Conservation (phyloP, 257 asterid genomes). For the Solanum sejunctum region DNA sequence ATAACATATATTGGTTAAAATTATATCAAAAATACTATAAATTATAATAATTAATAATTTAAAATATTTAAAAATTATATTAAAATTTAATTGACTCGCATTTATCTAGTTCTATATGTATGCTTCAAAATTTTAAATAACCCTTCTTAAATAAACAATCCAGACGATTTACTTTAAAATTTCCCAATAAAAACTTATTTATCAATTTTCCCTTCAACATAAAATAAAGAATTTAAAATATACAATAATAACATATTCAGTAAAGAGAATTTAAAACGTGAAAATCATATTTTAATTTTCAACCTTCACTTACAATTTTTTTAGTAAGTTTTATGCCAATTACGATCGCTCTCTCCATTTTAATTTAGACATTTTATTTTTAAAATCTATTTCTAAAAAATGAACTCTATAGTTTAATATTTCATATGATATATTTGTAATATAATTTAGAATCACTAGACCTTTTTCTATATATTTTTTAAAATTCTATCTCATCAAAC, state of each 20-base stretch:
- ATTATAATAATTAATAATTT: too few relatives aligned
- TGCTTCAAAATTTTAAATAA: background rate
- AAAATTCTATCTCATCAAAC: too few relatives aligned
- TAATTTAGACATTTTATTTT: background rate
- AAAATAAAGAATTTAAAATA: background rate
- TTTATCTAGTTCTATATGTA: background rate
- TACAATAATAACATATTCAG: too few relatives aligned
- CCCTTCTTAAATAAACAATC: background rate
- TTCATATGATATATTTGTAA: too few relatives aligned
- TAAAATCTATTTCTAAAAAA: too few relatives aligned
- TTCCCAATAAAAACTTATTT: background rate
- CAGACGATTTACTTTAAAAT: background rate
- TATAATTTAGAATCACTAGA: too few relatives aligned
- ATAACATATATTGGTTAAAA: too few relatives aligned
- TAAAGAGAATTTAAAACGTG: background rate
- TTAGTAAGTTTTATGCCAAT: background rate
- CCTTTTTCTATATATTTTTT: too few relatives aligned
- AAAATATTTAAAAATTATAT: too few relatives aligned
- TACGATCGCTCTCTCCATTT: background rate
- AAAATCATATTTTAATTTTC: background rate
- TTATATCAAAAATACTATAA: too few relatives aligned
- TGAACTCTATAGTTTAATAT: too few relatives aligned
- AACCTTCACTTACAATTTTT: background rate
- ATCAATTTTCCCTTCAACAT: background rate
- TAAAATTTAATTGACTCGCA: too few relatives aligned